phyloP scores from a whole-genome alignment of 2,329 filamentous ascomycete species.

The Lizonia empirigonia region DNA sequence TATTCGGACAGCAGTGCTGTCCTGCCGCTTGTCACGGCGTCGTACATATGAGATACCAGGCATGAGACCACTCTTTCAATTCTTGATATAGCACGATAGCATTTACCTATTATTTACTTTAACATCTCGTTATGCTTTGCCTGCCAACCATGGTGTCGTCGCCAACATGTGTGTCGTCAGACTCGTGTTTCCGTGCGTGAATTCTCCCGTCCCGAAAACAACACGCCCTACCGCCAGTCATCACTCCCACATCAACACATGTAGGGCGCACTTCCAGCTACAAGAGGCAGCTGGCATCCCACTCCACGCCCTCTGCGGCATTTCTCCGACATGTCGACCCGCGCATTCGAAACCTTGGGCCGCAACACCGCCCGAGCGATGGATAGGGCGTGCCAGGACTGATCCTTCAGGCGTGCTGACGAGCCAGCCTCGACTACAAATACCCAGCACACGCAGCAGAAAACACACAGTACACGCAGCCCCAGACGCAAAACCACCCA shows the following conservation, averaged over 20 bases:
- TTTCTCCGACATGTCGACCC: background rate
- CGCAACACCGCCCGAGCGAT: background rate
- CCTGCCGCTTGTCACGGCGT: constrained; percentile 12
- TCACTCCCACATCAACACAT: background rate
- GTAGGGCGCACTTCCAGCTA: background rate
- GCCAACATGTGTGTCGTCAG: too few relatives aligned
- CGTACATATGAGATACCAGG: constrained; percentile 15
- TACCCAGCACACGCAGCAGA: too few relatives aligned
- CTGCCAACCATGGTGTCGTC: background rate
- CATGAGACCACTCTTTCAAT: constrained; percentile 13
- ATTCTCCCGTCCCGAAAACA: too few relatives aligned
- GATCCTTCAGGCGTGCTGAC: too few relatives aligned
- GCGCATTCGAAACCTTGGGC: background rate
- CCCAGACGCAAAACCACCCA: too few relatives aligned
- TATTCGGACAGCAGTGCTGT: constrained; percentile 8
- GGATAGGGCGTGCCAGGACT: background rate
- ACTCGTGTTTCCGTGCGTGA: too few relatives aligned
- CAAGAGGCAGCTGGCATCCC: background rate
- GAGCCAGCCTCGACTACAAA: too few relatives aligned
- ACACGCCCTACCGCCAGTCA: background rate
- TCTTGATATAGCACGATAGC: constrained; percentile 15
- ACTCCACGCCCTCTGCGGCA: background rate
- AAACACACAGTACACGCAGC: too few relatives aligned
- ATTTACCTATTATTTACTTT: background rate
- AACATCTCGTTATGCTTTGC: background rate